Conservation (phyloP, 2,329 filamentous ascomycete genomes). For the Zymoseptoria ardabiliae region DNA sequence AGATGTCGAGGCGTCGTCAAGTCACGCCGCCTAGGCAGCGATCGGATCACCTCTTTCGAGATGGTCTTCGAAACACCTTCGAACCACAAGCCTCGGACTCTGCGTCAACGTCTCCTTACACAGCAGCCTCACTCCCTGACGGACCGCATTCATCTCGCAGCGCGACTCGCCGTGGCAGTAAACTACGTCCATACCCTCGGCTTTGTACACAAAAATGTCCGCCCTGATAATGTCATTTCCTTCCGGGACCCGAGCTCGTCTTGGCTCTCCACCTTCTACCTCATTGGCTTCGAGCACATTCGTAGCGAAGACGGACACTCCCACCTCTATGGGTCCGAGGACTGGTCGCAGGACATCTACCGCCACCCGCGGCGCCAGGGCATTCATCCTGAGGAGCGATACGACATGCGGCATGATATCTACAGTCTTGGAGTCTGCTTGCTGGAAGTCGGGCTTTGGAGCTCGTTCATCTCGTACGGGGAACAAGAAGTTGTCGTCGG, state of each 20-base stretch:
- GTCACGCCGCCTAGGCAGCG: neutral
- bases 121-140: slow-evolving; percentile 20
- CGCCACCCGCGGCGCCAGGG: slow-evolving; percentile 46
- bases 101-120: slow-evolving; percentile 15
- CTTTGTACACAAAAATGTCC: slow-evolving; percentile 43
- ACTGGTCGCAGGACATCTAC: slow-evolving; percentile 44
- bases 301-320: slow-evolving; percentile 32
- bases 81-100: slow-evolving; percentile 10
- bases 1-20: slow-evolving; percentile 15
- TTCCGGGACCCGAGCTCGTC: slow-evolving; percentile 17
- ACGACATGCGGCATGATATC: slow-evolving; percentile 49
- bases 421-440: slow-evolving; percentile 50
- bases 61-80: slow-evolving; percentile 8
- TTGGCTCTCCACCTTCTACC: slow-evolving; percentile 27
- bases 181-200: slow-evolving; percentile 34
- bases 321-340: slow-evolving; percentile 29
- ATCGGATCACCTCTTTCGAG: slow-evolving; percentile 4
- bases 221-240: slow-evolving; percentile 37
- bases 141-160: slow-evolving; percentile 24
- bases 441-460: slow-evolving; percentile 47
- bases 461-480: slow-evolving; percentile 28
- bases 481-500: neutral
- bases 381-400: slow-evolving; percentile 30
- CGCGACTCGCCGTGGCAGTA: slow-evolving; percentile 30
- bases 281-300: slow-evolving; percentile 42